Base-by-base conservation (phyloP, 345 rosid genomes). In the Populus euphratica region DNA sequence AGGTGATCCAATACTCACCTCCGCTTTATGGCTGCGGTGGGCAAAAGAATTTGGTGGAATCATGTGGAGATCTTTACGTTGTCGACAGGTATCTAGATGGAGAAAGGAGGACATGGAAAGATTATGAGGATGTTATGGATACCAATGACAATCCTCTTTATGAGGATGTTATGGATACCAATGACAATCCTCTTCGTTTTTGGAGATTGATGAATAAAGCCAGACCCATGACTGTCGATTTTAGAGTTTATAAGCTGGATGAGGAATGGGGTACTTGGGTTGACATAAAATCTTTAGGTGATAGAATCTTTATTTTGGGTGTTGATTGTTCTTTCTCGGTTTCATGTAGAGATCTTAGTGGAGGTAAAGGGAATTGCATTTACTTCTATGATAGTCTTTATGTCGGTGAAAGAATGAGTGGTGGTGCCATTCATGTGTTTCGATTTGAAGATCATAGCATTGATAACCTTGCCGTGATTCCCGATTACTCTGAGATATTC, bases 311-410 rank as follows among this genome's bases (percentile, higher is more conserved):
- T 54, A 43, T 86, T 17, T 0, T 81, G 10, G 86, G 85, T 39
- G 84, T 78, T 33, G 88, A 83, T 2, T 77, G 80, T 44, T 77
- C 82, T 41, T 86, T 79, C 81, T 79, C 85, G 14, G 78, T 79
- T 64, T 62, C 50, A 18, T 77, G 76, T 13, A 74, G 80, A 33
- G 77, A 77, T 4, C 68, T 56, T 16, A 33, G 35, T 25, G 83
- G 81, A 3, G 18, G 72, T 39, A 43, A 56, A 39, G 68, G 68
- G 65, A 76, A 70, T 76, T 8, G 79, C 76, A 25, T 86, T 68
- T 76, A 77, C 59, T 77, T 77, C 79, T 44, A 69, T 25, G 73
- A 68, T 54, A 67, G 68, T 39, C 23, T 14, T 56, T 36, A 9
- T 27, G 17, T 0, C 0, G 68, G 67, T 52, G 38, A 18, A 17